A percentile compares a stretch with the other conserved stretches of the same genome.
Conservation (phyloP, 371 early-diverging fungal species). For the Umbelopsis sp. region DNA sequence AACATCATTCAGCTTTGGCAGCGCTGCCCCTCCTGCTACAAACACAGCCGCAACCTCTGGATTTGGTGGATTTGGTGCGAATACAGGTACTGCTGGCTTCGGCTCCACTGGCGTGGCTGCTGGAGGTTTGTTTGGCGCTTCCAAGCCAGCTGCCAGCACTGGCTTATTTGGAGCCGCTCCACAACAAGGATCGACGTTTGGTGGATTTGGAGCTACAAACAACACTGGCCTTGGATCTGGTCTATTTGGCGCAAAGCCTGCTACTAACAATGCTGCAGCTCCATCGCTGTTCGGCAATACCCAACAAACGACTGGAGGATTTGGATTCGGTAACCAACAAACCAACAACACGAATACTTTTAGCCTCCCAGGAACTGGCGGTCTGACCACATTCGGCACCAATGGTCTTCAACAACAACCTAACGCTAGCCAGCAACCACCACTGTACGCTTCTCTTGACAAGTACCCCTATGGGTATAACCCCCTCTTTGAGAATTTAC, state of each 20-base stretch:
- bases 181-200: slow-evolving; percentile 28
- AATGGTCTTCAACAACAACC: slow-evolving; percentile 32
- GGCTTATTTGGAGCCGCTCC: too few relatives aligned
- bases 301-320: slow-evolving; percentile 28
- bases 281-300: slow-evolving; percentile 26
- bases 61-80: slow-evolving; percentile 36
- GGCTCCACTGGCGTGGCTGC: slow-evolving; percentile 29
- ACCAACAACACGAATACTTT: slow-evolving; percentile 33
- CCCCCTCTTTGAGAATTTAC: slow-evolving; percentile 69
- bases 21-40: slow-evolving; percentile 30
- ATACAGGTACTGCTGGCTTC: slow-evolving; percentile 33
- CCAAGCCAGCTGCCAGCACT: slow-evolving; percentile 43
- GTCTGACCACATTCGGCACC: slow-evolving; percentile 48
- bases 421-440: slow-evolving; percentile 41
- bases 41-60: slow-evolving; percentile 26
- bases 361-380: slow-evolving; percentile 47
- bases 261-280: slow-evolving; percentile 30
- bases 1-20: slow-evolving; percentile 49
- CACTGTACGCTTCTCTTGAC: slow-evolving; percentile 77
- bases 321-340: slow-evolving; percentile 36
- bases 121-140: slow-evolving; percentile 60
- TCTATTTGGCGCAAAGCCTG: slow-evolving; percentile 36
- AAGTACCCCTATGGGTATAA: slow-evolving; percentile 84
- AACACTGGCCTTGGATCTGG: slow-evolving; percentile 29
- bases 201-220: slow-evolving; percentile 41